Evolutionary conservation across 2,329 filamentous ascomycete species (phyloP).

Genomic region (Arthroderma uncinatum): DNA sequence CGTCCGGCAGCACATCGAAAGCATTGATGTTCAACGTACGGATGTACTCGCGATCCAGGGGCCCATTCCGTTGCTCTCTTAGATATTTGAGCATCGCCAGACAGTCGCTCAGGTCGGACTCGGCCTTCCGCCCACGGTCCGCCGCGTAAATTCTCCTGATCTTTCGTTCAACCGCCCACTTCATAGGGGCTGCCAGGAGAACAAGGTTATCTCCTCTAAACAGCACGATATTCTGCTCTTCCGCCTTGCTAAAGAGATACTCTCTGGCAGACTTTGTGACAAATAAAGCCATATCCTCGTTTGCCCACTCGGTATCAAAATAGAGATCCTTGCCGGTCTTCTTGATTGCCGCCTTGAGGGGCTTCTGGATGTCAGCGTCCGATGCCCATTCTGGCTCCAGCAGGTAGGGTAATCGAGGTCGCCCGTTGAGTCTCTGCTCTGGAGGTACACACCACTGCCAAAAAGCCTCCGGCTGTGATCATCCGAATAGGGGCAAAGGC

Average conservation of each 20-base stretch:
- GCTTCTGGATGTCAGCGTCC: conserved; percentile 24
- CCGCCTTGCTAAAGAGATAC: conserved; percentile 21
- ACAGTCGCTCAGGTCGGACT: conserved; percentile 23
- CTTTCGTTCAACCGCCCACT: conserved; percentile 29
- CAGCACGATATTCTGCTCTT: conserved; percentile 24
- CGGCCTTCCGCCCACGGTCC: conserved; percentile 17
- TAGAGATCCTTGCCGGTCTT: conserved; percentile 18
- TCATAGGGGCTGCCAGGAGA: conserved; percentile 25
- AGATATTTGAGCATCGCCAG: conserved; percentile 23
- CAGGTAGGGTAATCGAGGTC: conserved; percentile 15
- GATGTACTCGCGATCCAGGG: conserved; percentile 20
- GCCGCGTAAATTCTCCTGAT: conserved; percentile 22
- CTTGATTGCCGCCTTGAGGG: conserved; percentile 20
- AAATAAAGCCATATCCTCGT: conserved; percentile 25
- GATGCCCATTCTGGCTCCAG: conserved; percentile 20
- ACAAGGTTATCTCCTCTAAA: conserved; percentile 22
- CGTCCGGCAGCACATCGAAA: conserved; percentile 23
- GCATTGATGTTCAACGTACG: conserved; percentile 22
- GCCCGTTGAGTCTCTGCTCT: conserved; percentile 8
- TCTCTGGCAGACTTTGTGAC: conserved; percentile 14
- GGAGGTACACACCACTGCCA: conserved; percentile 11
- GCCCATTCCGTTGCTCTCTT: conserved; percentile 17
- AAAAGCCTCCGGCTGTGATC: conserved; percentile 12
- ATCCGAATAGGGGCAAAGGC: conserved; percentile 11
- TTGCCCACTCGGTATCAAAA: conserved; percentile 22